These are phyloP conservation scores for Solanum pennellii DNA, from an alignment of 257 asterid species.

Conservation along the genomic window DNA sequence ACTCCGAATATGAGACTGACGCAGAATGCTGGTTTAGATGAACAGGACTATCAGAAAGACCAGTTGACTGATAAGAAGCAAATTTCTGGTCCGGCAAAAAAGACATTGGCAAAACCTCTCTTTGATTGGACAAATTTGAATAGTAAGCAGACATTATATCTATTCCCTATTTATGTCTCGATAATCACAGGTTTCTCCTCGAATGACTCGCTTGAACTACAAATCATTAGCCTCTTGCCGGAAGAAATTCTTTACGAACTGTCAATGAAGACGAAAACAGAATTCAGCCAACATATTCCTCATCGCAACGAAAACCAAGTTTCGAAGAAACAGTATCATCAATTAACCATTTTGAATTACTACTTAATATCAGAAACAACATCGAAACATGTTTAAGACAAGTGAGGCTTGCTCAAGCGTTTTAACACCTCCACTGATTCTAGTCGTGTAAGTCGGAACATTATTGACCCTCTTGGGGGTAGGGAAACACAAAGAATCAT, in stretches of 20 bases:
- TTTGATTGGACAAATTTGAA: conserved; percentile 29
- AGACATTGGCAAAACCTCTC: conserved; percentile 28
- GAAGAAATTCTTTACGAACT: not conserved
- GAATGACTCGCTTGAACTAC: not conserved
- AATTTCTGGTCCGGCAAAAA: conserved; percentile 33
- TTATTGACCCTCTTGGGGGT: not conserved
- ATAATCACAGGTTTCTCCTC: not conserved
- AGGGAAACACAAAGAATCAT: not conserved
- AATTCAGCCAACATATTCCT: not conserved
- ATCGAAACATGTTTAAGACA: not conserved
- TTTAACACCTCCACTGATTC: not conserved
- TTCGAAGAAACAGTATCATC: not conserved
- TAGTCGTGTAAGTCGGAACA: not conserved
- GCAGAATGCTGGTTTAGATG: conserved; percentile 25
- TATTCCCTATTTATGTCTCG: not conserved
- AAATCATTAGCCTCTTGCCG: conserved; percentile 1
- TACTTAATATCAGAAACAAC: not conserved
- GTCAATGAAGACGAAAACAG: not conserved
- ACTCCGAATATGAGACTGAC: conserved; percentile 22
- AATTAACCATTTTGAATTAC: not conserved
- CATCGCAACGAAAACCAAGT: not conserved
- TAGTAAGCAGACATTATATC: conserved; percentile 45
- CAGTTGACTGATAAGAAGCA: conserved; percentile 25
- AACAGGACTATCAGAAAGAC: conserved; percentile 21
- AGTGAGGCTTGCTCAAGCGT: not conserved